Evolutionary conservation across 768 basidiomycete genomes (phyloP), one percentile per base, ranked within the genome.

Genomic region (Candolleomyces eurysporus): DNA sequence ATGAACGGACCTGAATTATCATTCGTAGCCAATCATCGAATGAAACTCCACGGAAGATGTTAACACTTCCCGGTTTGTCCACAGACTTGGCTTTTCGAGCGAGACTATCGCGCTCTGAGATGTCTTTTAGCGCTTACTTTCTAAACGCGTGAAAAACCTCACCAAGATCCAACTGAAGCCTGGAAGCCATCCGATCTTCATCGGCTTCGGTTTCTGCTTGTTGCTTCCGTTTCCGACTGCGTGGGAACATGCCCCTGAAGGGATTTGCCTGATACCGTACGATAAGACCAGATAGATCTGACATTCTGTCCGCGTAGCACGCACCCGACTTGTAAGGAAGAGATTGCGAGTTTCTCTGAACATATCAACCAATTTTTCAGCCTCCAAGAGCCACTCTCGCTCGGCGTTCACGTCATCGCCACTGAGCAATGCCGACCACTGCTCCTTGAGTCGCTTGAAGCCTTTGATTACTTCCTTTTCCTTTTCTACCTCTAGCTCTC

Each of bases 11-110:
- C 80, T 95, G 91, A 78, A 97, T 85, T 69, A 94, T 87, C 45
- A 98, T 68, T 16, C 80, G 79, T 52, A 96, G 71, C 96, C 96
- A 99, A 57, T 90, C 86, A 59, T 90, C 89, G 66, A 94, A 93
- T 4, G 80, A 80, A 40, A 96, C 79, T 0, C 92, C 91, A 11
- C 96, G 87, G 72, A 96, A 98, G 0, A 84, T 78, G 54, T 87
- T 82, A 2, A 91, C 82, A 30, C 77, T 79, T 19, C 74, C 78
- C 3, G 65, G 49, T 61, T 77, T 77, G 59, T 78, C 72, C 48
- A 62, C 69, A 19, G 69, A 69, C 50, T 78, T 80, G 6, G 78
- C 73, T 66, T 84, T 89, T 19, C 82, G 79, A 5, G 80, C 66
- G 19, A 84, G 71, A 19, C 75, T 82, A 55, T 89, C 89, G 8